Conservation (phyloP, 352 stramenopile genomes). For the Phytophthora litchii region DNA sequence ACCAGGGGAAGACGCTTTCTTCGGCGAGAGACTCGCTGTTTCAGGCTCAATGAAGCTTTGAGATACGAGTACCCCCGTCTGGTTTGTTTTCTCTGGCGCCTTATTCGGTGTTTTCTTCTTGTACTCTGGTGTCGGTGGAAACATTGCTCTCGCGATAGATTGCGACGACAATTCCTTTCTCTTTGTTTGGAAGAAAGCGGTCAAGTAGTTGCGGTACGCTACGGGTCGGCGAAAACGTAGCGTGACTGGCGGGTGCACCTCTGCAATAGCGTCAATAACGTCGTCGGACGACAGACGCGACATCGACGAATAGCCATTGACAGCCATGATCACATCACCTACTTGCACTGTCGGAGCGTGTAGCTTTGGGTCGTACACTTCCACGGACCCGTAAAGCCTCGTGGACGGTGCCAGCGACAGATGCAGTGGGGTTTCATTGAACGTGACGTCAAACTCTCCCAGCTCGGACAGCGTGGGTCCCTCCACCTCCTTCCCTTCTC, state of each 20-base stretch:
- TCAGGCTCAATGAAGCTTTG: constrained; percentile 44
- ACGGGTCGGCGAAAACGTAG: constrained; percentile 60
- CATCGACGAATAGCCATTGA: constrained; percentile 61
- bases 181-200: constrained; percentile 43
- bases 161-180: constrained; percentile 45
- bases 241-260: constrained; percentile 50
- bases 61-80: constrained; percentile 23
- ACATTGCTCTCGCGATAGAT: constrained; percentile 69
- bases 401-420: constrained; percentile 68
- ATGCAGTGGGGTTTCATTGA: constrained; percentile 56
- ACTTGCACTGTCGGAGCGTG: constrained; percentile 52
- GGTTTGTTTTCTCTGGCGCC: constrained; percentile 16
- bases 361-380: constrained; percentile 70
- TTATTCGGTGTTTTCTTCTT: constrained; percentile 37
- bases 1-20: constrained; percentile 10
- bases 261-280: constrained; percentile 57
- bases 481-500: constrained; percentile 14
- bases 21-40: constrained; percentile 19
- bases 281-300: constrained; percentile 59
- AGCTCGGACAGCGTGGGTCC: constrained; percentile 38
- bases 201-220: constrained; percentile 63
- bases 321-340: constrained; percentile 69
- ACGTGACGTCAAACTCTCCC: constrained; percentile 66
- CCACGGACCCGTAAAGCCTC: constrained; percentile 73
- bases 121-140: constrained; percentile 70